These are phyloP conservation scores for Drechslerella coelobrocha DNA, from an alignment of 2,329 filamentous ascomycete genomes.

Conservation along the genomic window DNA sequence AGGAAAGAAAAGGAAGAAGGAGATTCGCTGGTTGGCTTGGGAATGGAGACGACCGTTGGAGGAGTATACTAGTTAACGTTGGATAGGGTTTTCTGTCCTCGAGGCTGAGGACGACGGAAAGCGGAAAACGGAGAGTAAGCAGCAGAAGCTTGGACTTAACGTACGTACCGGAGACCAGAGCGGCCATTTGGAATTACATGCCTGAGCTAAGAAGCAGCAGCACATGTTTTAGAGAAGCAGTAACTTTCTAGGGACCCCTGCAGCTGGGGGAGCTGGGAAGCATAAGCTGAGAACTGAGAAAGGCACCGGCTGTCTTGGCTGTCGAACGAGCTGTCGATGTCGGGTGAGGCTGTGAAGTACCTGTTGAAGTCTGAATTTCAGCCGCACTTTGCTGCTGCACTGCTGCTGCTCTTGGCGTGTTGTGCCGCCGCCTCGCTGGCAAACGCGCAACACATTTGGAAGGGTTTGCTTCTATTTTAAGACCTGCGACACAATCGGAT, in stretches of 20 bases:
- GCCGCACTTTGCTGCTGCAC: too few species aligned
- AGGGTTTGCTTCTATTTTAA: too few species aligned
- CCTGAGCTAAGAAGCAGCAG: too few species aligned
- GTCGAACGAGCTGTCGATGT: too few species aligned
- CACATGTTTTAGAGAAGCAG: not conserved
- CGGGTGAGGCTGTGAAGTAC: too few species aligned
- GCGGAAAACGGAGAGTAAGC: constrained; percentile 4
- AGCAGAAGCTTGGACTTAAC: not conserved
- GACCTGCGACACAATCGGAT: too few species aligned
- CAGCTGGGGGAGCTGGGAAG: too few species aligned
- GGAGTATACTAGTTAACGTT: too few species aligned
- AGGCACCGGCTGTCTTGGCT: not conserved
- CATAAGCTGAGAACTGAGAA: constrained; percentile 34
- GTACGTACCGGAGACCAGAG: not conserved
- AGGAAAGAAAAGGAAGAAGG: not conserved
- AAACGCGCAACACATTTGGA: too few species aligned
- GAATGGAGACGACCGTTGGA: not conserved
- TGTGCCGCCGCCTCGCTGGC: too few species aligned
- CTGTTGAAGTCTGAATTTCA: too few species aligned
- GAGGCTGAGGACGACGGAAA: constrained; percentile 12
- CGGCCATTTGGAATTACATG: constrained; percentile 45
- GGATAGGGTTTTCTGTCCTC: not conserved
- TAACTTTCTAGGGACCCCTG: constrained; percentile 11
- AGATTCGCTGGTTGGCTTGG: not conserved
- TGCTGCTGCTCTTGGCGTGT: too few species aligned